These are phyloP conservation scores for Parasarocladium wereldwijsianum DNA, from an alignment of 2,329 filamentous ascomycete genomes.

Conservation along the genomic window DNA sequence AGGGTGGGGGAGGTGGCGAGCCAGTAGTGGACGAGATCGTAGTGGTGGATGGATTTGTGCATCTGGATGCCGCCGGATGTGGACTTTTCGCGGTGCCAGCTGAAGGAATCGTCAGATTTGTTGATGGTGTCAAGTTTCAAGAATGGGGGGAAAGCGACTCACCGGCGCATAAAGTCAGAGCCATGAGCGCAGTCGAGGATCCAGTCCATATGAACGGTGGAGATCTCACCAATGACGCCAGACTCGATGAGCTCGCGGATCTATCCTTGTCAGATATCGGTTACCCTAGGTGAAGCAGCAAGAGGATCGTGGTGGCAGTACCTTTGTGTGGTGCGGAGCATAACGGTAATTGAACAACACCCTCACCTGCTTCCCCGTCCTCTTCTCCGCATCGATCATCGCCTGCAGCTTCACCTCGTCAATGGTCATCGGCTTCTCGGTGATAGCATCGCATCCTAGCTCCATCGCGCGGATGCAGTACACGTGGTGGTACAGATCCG, in stretches of 20 bases:
- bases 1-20: slow-evolving; percentile 24
- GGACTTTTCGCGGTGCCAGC: slow-evolving; percentile 32
- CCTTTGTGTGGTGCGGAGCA: slow-evolving; percentile 34
- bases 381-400: slow-evolving; percentile 29
- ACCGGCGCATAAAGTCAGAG: slow-evolving; percentile 31
- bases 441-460: slow-evolving; percentile 31
- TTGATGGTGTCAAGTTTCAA: background rate
- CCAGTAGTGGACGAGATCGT: slow-evolving; percentile 37
- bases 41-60: slow-evolving; percentile 36
- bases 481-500: slow-evolving; percentile 29
- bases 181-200: slow-evolving; percentile 33
- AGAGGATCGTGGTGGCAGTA: no score
- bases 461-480: slow-evolving; percentile 32
- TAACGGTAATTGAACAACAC: slow-evolving; percentile 38
- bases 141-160: background rate
- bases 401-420: slow-evolving; percentile 26
- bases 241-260: slow-evolving; percentile 26
- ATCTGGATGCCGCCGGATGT: slow-evolving; percentile 32
- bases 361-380: slow-evolving; percentile 25
- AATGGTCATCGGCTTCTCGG: slow-evolving; percentile 38
- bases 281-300: no score
- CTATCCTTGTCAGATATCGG: no score
- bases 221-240: slow-evolving; percentile 28
- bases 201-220: slow-evolving; percentile 34
- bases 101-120: background rate